Conservation (phyloP, 2,329 filamentous ascomycete genomes). For the Chalara sp. region DNA sequence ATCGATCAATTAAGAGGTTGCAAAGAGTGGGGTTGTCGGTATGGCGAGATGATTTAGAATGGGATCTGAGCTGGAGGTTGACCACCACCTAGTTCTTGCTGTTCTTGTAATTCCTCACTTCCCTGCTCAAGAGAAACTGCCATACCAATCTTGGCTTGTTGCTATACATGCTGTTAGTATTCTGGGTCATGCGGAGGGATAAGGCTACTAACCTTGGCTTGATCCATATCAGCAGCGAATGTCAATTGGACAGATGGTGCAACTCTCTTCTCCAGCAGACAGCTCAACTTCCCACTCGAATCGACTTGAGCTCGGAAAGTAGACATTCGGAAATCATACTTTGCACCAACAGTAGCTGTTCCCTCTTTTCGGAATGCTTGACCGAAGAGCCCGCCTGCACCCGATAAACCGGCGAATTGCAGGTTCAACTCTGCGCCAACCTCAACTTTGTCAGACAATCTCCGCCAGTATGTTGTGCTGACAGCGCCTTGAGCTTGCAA, state of each 20-base stretch:
- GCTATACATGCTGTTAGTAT: conserved; percentile 47
- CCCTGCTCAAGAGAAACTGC: conserved; percentile 87
- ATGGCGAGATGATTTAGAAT: conserved; percentile 42
- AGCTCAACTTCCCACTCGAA: conserved; percentile 88
- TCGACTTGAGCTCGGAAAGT: conserved; percentile 96
- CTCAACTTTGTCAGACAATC: conserved; percentile 89
- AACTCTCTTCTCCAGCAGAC: conserved; percentile 90
- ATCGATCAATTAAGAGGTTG: conserved; percentile 21
- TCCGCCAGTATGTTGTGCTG: conserved; percentile 90
- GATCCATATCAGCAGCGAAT: conserved; percentile 94
- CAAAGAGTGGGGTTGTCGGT: conserved; percentile 12
- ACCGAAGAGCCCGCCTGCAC: conserved; percentile 63
- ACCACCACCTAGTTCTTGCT: conserved; percentile 56
- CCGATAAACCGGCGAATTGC: conserved; percentile 62
- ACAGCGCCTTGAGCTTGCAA: conserved; percentile 74
- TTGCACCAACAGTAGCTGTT: conserved; percentile 83
- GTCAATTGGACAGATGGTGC: conserved; percentile 88
- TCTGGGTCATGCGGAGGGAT: not conserved
- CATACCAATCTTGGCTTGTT: conserved; percentile 90
- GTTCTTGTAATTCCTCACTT: conserved; percentile 79
- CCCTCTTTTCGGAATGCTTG: conserved; percentile 76
- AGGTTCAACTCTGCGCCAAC: conserved; percentile 93
- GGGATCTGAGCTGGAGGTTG: conserved; percentile 47
- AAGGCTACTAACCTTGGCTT: conserved; percentile 71
- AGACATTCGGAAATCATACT: conserved; percentile 96